Percentiles rank a stretch among this genome's conserved stretches.
Evolutionary conservation across 805 yeast genomes (phyloP).

Genomic region (Vanderwaltozyma tropicalis): DNA sequence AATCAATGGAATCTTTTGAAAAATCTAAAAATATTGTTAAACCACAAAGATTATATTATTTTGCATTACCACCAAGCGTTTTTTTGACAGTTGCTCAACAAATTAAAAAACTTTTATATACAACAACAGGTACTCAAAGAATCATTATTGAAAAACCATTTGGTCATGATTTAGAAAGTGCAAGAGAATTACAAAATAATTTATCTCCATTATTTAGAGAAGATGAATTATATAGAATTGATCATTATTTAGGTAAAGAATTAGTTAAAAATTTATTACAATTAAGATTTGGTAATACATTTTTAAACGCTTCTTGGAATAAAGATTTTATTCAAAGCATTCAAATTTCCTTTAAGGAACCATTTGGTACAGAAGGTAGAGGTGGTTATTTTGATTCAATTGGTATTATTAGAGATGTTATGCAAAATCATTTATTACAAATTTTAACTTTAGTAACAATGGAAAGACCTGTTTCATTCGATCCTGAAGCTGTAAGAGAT

Average conservation of each 20-base stretch:
- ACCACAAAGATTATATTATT: slow-evolving; percentile 77
- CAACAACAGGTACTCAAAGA: slow-evolving; percentile 60
- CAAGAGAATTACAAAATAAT: slow-evolving; percentile 64
- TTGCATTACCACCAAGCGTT: slow-evolving; percentile 91
- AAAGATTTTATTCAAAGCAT: slow-evolving; percentile 64
- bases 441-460: slow-evolving; percentile 83
- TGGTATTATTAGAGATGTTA: slow-evolving; percentile 94
- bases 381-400: slow-evolving; percentile 95
- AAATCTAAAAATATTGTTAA: slow-evolving; percentile 31
- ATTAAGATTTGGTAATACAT: slow-evolving; percentile 82
- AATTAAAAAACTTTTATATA: slow-evolving; percentile 59
- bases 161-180: slow-evolving; percentile 78
- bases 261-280: slow-evolving; percentile 90
- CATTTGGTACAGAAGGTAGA: slow-evolving; percentile 98
- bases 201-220: slow-evolving; percentile 83
- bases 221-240: slow-evolving; percentile 89
- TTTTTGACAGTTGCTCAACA: slow-evolving; percentile 70
- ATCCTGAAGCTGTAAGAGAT: slow-evolving; percentile 89
- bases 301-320: slow-evolving; percentile 85
- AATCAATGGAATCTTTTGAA: slow-evolving; percentile 52
- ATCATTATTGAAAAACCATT: slow-evolving; percentile 94
- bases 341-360: slow-evolving; percentile 90
- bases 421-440: slow-evolving; percentile 95
- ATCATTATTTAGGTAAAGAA: slow-evolving; percentile 96
- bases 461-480: slow-evolving; percentile 90